Conservation (phyloP, 257 asterid genomes). For the Rehmannia glutinosa region DNA sequence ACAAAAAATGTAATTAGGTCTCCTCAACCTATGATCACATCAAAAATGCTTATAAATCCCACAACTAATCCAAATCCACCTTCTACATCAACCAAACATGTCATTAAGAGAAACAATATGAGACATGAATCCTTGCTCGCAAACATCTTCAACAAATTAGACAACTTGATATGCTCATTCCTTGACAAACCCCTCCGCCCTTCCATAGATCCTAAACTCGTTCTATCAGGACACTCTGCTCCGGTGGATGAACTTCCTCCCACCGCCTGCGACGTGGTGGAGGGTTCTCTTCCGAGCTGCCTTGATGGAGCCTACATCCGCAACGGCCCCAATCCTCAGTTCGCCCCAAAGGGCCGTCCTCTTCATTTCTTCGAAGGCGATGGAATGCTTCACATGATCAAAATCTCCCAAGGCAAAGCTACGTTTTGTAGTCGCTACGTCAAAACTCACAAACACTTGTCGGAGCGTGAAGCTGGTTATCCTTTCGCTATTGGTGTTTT, state of each 20-base stretch:
- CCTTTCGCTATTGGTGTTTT: conserved; percentile 22
- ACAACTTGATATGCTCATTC: no score
- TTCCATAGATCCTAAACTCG: conserved; percentile 24
- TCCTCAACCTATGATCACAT: no score
- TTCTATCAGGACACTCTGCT: conserved; percentile 32
- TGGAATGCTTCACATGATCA: conserved; percentile 55
- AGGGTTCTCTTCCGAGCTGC: conserved; percentile 41
- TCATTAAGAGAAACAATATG: no score
- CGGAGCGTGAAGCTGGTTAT: conserved; percentile 21
- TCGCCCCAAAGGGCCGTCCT: conserved; percentile 44
- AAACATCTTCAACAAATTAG: no score
- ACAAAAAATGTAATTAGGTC: no score
- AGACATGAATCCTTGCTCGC: no score
- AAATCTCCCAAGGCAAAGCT: conserved; percentile 37
- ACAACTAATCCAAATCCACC: no score
- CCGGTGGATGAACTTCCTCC: conserved; percentile 50
- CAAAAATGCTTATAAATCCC: no score
- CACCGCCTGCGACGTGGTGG: conserved; percentile 31
- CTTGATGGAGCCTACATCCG: conserved; percentile 47
- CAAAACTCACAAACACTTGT: conserved; percentile 31
- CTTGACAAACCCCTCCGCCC: conserved; percentile 27
- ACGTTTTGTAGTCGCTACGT: conserved; percentile 44
- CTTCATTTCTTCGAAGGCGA: conserved; percentile 51
- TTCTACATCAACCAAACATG: no score
- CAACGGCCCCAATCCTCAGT: conserved; percentile 63